phyloP scores from a whole-genome alignment of 495 filamentous ascomycete species.

The Tuber indicum region DNA sequence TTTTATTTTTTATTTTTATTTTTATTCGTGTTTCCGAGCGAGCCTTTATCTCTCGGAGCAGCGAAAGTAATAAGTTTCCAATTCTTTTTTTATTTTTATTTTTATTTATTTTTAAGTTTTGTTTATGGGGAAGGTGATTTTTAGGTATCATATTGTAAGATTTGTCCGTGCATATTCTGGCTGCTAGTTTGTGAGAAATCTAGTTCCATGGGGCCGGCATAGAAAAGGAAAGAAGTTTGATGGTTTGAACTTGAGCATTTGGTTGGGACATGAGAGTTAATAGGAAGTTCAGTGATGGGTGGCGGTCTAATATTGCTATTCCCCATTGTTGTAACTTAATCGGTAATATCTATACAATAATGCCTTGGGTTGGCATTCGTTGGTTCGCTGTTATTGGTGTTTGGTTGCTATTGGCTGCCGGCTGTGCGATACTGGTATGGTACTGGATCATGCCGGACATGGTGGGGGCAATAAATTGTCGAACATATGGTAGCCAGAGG shows the following conservation, averaged over 20 bases:
- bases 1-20: not conserved
- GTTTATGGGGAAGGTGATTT: not conserved
- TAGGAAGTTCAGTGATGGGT: not conserved
- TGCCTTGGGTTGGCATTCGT: not conserved
- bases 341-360: not conserved
- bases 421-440: not conserved
- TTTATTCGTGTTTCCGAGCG: not conserved
- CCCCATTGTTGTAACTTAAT: not conserved
- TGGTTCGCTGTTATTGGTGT: not conserved
- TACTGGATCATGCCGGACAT: not conserved
- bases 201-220: not conserved
- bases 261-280: not conserved
- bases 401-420: not conserved
- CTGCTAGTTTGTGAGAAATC: not conserved
- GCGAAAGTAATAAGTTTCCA: not conserved
- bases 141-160: not conserved
- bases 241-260: not conserved
- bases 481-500: not conserved
- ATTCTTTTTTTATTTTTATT: not conserved
- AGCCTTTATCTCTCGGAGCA: not conserved
- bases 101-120: not conserved
- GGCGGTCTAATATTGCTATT: conserved; percentile 5
- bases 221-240: not conserved
- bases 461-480: not conserved
- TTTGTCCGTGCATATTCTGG: not conserved